Percentiles rank a stretch among this genome's conserved stretches.
phyloP scores from a whole-genome alignment of 1,139 yeast genomes.

The Debaryomyces fabryi region DNA sequence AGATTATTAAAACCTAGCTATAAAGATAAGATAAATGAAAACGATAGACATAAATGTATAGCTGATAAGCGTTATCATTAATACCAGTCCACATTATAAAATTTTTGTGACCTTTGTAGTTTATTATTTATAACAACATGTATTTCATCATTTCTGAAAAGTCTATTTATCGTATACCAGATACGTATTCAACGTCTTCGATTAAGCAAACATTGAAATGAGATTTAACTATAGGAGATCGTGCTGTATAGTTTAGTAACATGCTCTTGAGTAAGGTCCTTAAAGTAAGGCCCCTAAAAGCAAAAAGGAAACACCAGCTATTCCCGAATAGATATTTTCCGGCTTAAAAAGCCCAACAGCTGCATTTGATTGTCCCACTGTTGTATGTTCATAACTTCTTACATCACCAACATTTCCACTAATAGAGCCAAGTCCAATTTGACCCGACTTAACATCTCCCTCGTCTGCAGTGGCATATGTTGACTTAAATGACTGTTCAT shows the following conservation, averaged over 20 bases:
- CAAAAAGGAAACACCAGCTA: conserved; percentile 17
- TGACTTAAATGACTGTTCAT: conserved; percentile 35
- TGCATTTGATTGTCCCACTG: conserved; percentile 19
- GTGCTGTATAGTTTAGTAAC: background rate
- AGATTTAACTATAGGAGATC: background rate
- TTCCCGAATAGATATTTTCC: conserved; percentile 17
- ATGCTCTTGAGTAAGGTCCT: conserved; percentile 7
- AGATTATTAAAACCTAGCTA: background rate
- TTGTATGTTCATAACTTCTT: conserved; percentile 35
- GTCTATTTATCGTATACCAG: conserved; percentile 6
- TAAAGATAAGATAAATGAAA: background rate
- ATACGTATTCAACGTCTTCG: background rate
- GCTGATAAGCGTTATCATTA: background rate
- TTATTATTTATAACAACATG: background rate
- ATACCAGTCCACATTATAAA: background rate
- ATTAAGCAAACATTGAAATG: background rate
- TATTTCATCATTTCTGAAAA: background rate
- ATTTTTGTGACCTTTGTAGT: conserved; percentile 1
- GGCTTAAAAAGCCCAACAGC: conserved; percentile 3
- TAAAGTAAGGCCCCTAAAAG: conserved; percentile 17
- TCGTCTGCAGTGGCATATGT: conserved; percentile 26
- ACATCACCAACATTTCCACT: conserved; percentile 38
- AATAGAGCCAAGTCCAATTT: conserved; percentile 40
- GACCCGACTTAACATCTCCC: conserved; percentile 29
- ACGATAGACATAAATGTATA: background rate